Conservation (phyloP, 163 green algal genomes). For the Scenedesmus sp. region DNA sequence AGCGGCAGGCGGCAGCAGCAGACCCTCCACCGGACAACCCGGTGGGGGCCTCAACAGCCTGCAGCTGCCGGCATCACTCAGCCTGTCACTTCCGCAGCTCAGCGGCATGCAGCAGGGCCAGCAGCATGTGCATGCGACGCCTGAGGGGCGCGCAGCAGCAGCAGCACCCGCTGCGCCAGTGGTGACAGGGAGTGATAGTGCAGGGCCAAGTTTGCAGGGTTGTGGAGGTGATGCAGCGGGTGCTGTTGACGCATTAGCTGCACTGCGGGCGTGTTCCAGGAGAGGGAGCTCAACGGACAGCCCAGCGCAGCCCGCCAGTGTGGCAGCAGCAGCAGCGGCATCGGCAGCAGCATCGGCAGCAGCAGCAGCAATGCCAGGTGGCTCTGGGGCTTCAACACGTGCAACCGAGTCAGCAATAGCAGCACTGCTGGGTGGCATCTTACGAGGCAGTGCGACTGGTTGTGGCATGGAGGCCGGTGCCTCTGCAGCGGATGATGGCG, state of each 20-base stretch:
- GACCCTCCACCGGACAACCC: not conserved
- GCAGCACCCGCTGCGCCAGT: not conserved
- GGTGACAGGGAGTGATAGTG: not conserved
- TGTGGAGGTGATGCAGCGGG: not conserved
- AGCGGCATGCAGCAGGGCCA: conserved; percentile 11
- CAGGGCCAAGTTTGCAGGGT: not conserved
- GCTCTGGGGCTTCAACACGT: not conserved
- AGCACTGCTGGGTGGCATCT: not conserved
- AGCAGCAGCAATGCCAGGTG: not conserved
- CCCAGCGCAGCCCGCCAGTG: not conserved
- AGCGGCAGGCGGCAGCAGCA: not conserved
- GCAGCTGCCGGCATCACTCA: not conserved
- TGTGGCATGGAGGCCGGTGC: not conserved
- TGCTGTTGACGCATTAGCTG: conserved; percentile 15
- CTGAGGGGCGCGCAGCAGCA: not conserved
- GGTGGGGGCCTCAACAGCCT: not conserved
- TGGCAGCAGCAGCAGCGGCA: conserved; percentile 8
- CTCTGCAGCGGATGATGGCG: not conserved
- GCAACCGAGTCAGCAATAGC: not conserved
- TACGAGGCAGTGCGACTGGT: not conserved
- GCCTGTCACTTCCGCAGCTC: not conserved
- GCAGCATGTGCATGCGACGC: not conserved
- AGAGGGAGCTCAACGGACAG: not conserved
- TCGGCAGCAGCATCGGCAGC: not conserved
- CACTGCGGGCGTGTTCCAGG: not conserved